Evolutionary conservation across 2,329 filamentous ascomycete species (phyloP).

Genomic region (Furcasterigmium sp.): DNA sequence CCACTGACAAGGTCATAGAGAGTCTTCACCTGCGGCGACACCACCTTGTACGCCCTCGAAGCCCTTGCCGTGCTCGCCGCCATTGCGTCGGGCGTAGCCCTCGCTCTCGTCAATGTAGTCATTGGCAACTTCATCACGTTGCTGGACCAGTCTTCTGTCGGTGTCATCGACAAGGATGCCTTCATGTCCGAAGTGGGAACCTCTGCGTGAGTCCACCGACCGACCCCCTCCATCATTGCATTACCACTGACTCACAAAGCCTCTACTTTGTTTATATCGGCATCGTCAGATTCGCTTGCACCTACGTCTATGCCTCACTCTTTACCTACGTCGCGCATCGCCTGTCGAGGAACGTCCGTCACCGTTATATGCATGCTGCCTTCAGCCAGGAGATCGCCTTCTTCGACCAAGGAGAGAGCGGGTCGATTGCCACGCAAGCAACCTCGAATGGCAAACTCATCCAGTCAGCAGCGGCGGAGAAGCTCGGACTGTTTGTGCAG

Average conservation of each 20-base stretch:
- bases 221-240: not conserved
- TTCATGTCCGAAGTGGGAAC: constrained; percentile 14
- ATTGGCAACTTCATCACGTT: constrained; percentile 1
- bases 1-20: constrained; percentile 10
- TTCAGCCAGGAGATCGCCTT: constrained; percentile 35
- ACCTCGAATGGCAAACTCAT: constrained; percentile 32
- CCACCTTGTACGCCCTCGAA: constrained; percentile 5
- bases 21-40: constrained; percentile 16
- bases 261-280: constrained; percentile 47
- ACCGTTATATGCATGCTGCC: constrained; percentile 35
- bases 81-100: constrained; percentile 1
- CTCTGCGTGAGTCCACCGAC: constrained; percentile 1
- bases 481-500: constrained; percentile 27
- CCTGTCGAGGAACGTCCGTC: constrained; percentile 33
- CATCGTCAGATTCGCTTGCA: constrained; percentile 33
- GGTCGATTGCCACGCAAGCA: constrained; percentile 31
- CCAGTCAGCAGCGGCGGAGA: constrained; percentile 27
- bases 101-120: constrained; percentile 2
- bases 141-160: constrained; percentile 2
- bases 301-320: constrained; percentile 27
- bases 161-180: constrained; percentile 6
- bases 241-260: not conserved
- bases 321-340: constrained; percentile 36
- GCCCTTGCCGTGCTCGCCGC: not conserved
- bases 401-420: constrained; percentile 28